Percentiles rank a stretch among this genome's conserved stretches.
Evolutionary conservation across 2,329 filamentous ascomycete genomes (phyloP).

Genomic region (Fusarium zealandicum): DNA sequence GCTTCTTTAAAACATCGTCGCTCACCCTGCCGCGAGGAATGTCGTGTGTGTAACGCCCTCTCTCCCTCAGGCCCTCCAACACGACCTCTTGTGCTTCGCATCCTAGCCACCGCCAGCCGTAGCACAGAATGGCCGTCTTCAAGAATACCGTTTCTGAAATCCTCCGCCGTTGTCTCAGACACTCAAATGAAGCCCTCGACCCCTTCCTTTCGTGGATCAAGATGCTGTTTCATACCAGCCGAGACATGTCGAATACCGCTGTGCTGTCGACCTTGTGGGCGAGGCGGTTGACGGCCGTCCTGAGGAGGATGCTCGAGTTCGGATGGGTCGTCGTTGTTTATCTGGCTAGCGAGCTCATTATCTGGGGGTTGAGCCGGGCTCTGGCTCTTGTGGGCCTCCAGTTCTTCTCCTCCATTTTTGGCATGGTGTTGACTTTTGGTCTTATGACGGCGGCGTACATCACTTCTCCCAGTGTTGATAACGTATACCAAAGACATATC

Average conservation of each 20-base stretch:
- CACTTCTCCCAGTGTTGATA: conserved; percentile 30
- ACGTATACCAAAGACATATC: conserved; percentile 43
- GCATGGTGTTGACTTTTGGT: conserved; percentile 53
- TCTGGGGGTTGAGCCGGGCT: conserved; percentile 52
- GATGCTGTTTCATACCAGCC: conserved; percentile 35
- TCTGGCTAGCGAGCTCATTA: conserved; percentile 53
- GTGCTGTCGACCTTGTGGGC: conserved; percentile 31
- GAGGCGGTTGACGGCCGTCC: conserved; percentile 12
- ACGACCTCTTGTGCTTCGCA: conserved; percentile 13
- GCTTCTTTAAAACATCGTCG: conserved; percentile 17
- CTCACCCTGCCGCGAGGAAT: conserved; percentile 24
- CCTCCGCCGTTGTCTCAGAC: conserved; percentile 42
- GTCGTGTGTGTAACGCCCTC: conserved; percentile 31
- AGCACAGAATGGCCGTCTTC: conserved; percentile 32
- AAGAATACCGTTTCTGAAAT: conserved; percentile 35
- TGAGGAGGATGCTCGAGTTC: conserved; percentile 31
- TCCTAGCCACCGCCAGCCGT: conserved; percentile 14
- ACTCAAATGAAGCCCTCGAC: conserved; percentile 34
- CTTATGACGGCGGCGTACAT: conserved; percentile 43
- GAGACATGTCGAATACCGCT: conserved; percentile 32
- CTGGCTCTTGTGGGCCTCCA: conserved; percentile 46
- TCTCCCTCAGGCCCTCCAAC: conserved; percentile 5
- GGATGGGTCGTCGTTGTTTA: conserved; percentile 49
- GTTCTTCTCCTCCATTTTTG: conserved; percentile 57
- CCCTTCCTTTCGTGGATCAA: conserved; percentile 15